Base-by-base conservation (phyloP, 495 filamentous ascomycete genomes). In the Aspergillus carlsbadensis region DNA sequence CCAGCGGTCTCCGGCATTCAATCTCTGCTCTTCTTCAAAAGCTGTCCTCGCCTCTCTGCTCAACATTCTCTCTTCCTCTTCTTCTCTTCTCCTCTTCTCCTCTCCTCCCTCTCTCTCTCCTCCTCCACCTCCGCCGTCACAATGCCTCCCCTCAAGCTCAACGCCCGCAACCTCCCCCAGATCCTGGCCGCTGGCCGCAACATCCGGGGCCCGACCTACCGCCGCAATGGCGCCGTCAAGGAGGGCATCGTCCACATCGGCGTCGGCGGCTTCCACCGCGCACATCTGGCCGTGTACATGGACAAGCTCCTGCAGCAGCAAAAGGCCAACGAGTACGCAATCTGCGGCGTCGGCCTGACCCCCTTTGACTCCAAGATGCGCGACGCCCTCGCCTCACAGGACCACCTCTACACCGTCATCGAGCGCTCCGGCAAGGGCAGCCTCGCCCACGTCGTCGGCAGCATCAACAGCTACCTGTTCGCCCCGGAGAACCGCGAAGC, bases 171-270 rank as follows among this genome's bases (percentile, higher is more conserved):
- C 58, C 58, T 78, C 42, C 47, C 69, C 43, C 69, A 69, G 43
- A 78, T 78, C 43, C 17, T 58, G 39, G 45, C 66, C 4, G 63
- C 67, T 3, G 66, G 67, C 35, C 52, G 56, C 14, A 44, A 63
- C 37, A 56, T 74, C 51, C 61, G 69, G 58, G 57, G 69, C 33
- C 75, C 75, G 4, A 70, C 60, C 56, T 75, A 76, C 58, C 40
- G 43, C 49, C 75, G 75, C 47, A 66, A 64, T 57, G 54, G 24
- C 37, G 69, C 70, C 18, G 72, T 78, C 64, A 79, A 79, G 65
- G 76, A 79, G 60, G 76, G 76, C 31, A 79, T 79, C 44, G 75
- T 79, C 41, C 76, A 79, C 53, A 56, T 79, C 44, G 76, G 76
- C 7, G 75, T 79, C 0, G 76, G 76, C 34, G 76, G 76, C 62